phyloP scores from a whole-genome alignment of 2,329 filamentous ascomycete genomes.

The Dryadomyces quercus-mongolicae region DNA sequence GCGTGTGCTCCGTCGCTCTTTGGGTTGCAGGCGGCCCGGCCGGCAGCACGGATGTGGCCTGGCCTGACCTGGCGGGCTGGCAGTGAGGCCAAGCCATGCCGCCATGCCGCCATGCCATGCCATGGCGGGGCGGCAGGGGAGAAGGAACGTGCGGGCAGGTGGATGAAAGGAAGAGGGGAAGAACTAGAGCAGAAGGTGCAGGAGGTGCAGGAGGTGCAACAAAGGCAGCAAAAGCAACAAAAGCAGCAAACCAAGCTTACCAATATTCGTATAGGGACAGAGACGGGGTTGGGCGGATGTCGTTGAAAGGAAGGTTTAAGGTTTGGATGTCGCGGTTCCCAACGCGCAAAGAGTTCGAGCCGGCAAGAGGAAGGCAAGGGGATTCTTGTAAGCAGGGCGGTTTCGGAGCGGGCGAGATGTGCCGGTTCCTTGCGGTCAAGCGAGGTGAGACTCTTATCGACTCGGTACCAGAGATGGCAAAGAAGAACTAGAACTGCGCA shows the following conservation, averaged over 20 bases:
- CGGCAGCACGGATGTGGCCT: not conserved
- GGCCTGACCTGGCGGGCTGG: not conserved
- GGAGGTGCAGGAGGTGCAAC: not conserved
- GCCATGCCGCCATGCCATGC: not conserved
- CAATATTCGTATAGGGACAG: too few relatives aligned
- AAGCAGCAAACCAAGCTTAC: too few relatives aligned
- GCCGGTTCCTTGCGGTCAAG: too few relatives aligned
- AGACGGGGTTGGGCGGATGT: not conserved
- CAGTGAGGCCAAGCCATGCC: too few relatives aligned
- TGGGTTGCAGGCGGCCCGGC: conserved; percentile 3
- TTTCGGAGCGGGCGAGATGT: too few relatives aligned
- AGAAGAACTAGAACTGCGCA: not conserved
- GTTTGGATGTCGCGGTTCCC: not conserved
- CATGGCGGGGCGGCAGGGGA: not conserved
- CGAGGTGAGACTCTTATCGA: not conserved
- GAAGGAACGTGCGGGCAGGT: not conserved
- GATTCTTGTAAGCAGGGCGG: not conserved
- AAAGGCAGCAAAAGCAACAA: too few relatives aligned
- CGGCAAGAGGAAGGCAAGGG: not conserved
- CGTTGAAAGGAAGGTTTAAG: not conserved
- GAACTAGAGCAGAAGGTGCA: not conserved
- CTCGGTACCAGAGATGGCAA: not conserved
- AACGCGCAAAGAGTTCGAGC: not conserved
- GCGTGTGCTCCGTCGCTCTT: not conserved
- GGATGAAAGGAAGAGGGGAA: not conserved